phyloP scores from a whole-genome alignment of 345 rosid genomes.

The Firmiana major region DNA sequence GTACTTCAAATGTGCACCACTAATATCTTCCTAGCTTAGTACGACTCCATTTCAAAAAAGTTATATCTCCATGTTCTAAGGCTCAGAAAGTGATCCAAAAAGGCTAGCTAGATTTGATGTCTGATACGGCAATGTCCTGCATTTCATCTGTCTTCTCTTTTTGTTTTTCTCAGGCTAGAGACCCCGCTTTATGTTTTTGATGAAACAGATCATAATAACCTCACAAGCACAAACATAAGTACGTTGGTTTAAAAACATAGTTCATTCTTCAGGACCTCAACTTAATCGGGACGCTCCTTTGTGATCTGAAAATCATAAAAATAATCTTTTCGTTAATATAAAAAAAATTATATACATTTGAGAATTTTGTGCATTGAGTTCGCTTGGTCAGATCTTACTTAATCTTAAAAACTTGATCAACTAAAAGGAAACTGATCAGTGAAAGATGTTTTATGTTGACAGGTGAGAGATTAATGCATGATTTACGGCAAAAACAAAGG shows the following conservation, averaged over 20 bases:
- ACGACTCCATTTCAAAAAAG: conserved; percentile 5
- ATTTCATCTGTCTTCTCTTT: conserved; percentile 25
- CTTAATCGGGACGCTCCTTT: not conserved
- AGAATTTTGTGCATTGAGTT: too few species aligned
- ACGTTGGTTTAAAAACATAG: not conserved
- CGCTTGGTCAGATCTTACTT: not conserved
- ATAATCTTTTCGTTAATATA: too few species aligned
- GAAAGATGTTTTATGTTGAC: not conserved
- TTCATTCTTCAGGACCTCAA: too few species aligned
- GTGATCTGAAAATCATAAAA: too few species aligned
- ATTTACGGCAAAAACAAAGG: conserved; percentile 1
- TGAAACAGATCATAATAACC: not conserved
- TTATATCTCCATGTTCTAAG: conserved; percentile 33
- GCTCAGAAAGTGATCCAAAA: conserved; percentile 30
- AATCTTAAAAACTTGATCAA: too few species aligned
- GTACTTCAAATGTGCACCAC: conserved; percentile 23
- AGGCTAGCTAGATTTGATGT: conserved; percentile 13
- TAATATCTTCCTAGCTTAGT: conserved; percentile 12
- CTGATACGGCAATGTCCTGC: conserved; percentile 24
- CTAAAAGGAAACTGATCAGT: not conserved
- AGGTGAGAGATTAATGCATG: not conserved
- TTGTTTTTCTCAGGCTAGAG: conserved; percentile 22
- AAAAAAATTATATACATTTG: too few species aligned
- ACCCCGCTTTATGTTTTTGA: not conserved
- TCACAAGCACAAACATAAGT: not conserved